Evolutionary conservation across 257 asterid species (phyloP).

Genomic region (Primulina tabacum): DNA sequence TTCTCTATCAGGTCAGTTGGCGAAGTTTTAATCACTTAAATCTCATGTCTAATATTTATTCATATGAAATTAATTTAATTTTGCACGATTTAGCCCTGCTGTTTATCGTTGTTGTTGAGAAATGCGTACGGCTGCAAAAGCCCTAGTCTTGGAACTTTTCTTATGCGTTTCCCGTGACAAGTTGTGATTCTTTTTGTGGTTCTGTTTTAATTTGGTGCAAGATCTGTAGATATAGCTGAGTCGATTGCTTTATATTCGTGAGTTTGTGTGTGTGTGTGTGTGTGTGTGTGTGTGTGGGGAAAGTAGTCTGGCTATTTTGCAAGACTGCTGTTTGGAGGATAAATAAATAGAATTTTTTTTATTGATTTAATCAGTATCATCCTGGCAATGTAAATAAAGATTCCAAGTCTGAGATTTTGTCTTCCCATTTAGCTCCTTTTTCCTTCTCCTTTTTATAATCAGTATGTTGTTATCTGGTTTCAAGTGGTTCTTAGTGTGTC

Average conservation of each 20-base stretch:
- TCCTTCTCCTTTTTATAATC: background rate
- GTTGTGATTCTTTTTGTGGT: background rate
- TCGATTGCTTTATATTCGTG: background rate
- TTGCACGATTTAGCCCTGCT: background rate
- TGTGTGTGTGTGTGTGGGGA: constrained; percentile 12
- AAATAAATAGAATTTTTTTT: constrained; percentile 1
- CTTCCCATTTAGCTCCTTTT: constrained; percentile 12
- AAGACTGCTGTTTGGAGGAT: constrained; percentile 14
- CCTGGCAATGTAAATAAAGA: background rate
- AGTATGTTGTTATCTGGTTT: constrained; percentile 1
- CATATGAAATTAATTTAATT: constrained; percentile 2
- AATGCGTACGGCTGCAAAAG: constrained; percentile 14
- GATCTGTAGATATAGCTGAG: background rate
- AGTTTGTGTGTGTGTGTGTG: background rate
- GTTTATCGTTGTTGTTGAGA: background rate
- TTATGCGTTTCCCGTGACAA: constrained; percentile 1
- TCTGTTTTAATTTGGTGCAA: background rate
- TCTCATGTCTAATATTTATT: constrained; percentile 1
- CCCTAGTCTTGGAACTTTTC: constrained; percentile 38
- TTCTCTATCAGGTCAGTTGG: constrained; percentile 53
- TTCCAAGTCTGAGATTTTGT: background rate
- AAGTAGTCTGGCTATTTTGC: constrained; percentile 13
- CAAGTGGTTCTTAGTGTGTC: background rate
- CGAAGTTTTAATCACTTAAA: constrained; percentile 11
- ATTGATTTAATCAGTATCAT: background rate